phyloP scores from a whole-genome alignment of 2,329 filamentous ascomycete genomes.

The Pseudocercospora crystallina region DNA sequence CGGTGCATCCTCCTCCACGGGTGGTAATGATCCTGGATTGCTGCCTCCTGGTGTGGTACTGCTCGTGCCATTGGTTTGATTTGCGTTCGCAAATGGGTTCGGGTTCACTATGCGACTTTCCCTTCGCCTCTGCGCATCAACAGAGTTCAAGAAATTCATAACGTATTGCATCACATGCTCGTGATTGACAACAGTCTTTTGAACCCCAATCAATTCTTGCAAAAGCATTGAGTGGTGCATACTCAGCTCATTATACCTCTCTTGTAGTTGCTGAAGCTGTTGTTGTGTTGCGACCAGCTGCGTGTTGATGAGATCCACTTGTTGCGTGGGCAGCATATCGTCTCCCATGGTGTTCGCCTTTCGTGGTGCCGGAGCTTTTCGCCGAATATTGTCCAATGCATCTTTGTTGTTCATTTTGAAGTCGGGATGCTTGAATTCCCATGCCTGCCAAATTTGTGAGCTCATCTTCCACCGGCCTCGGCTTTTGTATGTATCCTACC shows the following conservation, averaged over 20 bases:
- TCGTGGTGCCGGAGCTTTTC: conserved; percentile 88
- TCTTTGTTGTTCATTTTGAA: conserved; percentile 96
- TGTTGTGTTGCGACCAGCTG: conserved; percentile 88
- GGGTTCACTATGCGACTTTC: conserved; percentile 54
- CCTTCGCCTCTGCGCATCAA: conserved; percentile 64
- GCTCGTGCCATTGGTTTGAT: conserved; percentile 16
- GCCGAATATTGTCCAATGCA: conserved; percentile 90
- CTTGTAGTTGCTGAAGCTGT: conserved; percentile 83
- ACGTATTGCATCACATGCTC: conserved; percentile 70
- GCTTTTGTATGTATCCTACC: conserved; percentile 48
- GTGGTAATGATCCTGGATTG: conserved; percentile 12
- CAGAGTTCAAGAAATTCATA: conserved; percentile 65
- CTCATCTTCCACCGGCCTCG: conserved; percentile 7
- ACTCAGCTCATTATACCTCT: conserved; percentile 76
- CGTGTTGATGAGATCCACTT: conserved; percentile 84
- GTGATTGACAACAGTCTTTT: conserved; percentile 71
- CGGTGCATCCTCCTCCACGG: conserved; percentile 59
- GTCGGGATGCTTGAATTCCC: conserved; percentile 97
- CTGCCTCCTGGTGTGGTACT: conserved; percentile 12
- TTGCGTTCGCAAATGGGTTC: conserved; percentile 36
- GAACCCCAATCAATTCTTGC: conserved; percentile 63
- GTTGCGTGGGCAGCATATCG: conserved; percentile 75
- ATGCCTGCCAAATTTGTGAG: conserved; percentile 59
- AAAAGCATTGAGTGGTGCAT: conserved; percentile 65
- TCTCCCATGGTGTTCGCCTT: conserved; percentile 69